A percentile compares a stretch with the other conserved stretches of the same genome.
Evolutionary conservation across 2,329 filamentous ascomycete genomes (phyloP).

Genomic region (Septoria petroselini): DNA sequence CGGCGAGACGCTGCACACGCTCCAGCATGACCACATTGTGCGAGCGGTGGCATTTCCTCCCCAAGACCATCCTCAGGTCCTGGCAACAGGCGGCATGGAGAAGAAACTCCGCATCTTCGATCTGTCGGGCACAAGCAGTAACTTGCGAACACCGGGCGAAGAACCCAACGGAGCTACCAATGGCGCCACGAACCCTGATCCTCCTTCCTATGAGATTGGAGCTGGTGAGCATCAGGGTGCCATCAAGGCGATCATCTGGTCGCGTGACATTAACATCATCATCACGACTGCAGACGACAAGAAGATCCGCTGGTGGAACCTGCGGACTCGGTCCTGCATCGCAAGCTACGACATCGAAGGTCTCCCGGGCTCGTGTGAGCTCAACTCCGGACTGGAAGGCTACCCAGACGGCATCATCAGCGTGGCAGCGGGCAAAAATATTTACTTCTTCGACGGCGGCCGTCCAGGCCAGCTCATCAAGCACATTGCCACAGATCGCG

Average conservation of each 20-base stretch:
- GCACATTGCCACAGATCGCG: conserved; percentile 73
- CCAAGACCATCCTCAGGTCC: conserved; percentile 64
- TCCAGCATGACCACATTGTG: conserved; percentile 93
- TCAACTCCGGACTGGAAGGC: conserved; percentile 65
- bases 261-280: conserved; percentile 74
- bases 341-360: conserved; percentile 76
- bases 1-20: conserved; percentile 79
- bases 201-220: conserved; percentile 79
- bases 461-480: conserved; percentile 71
- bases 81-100: conserved; percentile 92
- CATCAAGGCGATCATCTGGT: conserved; percentile 96
- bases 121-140: conserved; percentile 57
- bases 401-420: conserved; percentile 69
- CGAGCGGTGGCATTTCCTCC: conserved; percentile 79
- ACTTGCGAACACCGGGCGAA: conserved; percentile 17
- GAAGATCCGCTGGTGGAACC: conserved; percentile 89
- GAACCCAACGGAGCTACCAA: conserved; percentile 15
- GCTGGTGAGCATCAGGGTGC: conserved; percentile 76
- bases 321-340: conserved; percentile 71
- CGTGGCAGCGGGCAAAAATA: conserved; percentile 89
- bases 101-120: conserved; percentile 96
- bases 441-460: conserved; percentile 83
- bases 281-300: conserved; percentile 90
- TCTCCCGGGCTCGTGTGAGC: conserved; percentile 86
- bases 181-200: conserved; percentile 12